Conservation (phyloP, 148 eudicot genomes). For the Chenopodium album region DNA sequence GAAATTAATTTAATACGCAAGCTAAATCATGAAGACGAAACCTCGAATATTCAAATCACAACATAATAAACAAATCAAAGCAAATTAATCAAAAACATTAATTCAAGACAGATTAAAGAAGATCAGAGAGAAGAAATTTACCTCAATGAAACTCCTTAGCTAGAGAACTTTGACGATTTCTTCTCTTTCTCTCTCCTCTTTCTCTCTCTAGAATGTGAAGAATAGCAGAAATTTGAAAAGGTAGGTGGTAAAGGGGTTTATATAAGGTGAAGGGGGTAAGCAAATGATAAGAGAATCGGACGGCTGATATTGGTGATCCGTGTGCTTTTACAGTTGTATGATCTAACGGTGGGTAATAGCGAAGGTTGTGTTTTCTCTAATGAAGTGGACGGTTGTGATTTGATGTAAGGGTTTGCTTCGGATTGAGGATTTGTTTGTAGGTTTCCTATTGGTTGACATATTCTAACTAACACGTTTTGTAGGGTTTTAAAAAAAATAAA, state of each 20-base stretch:
- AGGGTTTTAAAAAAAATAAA: too few relatives aligned
- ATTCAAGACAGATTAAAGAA: neutral
- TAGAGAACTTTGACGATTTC: neutral
- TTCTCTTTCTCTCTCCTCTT: constrained; percentile 11
- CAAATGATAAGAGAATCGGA: constrained; percentile 21
- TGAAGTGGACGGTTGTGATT: constrained; percentile 42
- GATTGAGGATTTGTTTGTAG: constrained; percentile 28
- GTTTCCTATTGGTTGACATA: constrained; percentile 19
- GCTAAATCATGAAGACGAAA: neutral
- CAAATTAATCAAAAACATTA: neutral
- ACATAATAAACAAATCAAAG: neutral
- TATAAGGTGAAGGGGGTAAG: constrained; percentile 23
- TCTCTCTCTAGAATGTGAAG: neutral
- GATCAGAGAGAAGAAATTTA: neutral
- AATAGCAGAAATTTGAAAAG: constrained; percentile 11
- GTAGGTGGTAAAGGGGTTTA: constrained; percentile 11
- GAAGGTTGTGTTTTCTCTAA: constrained; percentile 43
- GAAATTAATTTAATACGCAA: too few relatives aligned
- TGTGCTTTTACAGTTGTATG: constrained; percentile 24
- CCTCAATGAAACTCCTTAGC: constrained; percentile 8
- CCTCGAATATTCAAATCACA: neutral
- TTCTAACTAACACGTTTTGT: neutral
- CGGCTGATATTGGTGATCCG: constrained; percentile 37
- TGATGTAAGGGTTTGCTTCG: constrained; percentile 4
- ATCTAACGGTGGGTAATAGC: constrained; percentile 38